Evolutionary conservation across 2,329 filamentous ascomycete species (phyloP).

Genomic region (Exophiala viscosa): DNA sequence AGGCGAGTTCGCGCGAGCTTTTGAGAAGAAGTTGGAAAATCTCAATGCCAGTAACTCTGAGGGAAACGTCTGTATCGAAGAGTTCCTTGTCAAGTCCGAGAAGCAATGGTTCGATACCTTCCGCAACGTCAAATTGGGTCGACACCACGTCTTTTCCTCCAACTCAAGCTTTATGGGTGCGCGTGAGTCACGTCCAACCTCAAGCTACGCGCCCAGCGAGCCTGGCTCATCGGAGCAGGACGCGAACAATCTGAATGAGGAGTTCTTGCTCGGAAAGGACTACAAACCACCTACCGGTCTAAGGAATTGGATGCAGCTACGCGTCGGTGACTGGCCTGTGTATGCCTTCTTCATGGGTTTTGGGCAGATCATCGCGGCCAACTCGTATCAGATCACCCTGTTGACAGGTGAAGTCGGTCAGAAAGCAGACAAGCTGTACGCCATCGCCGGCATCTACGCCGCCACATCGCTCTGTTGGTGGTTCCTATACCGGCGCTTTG

Average conservation of each 20-base stretch:
- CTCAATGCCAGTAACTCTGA: conserved; percentile 58
- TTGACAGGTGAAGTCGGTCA: conserved; percentile 61
- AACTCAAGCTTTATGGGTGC: conserved; percentile 34
- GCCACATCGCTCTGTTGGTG: conserved; percentile 60
- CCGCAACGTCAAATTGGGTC: conserved; percentile 57
- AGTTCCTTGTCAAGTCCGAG: conserved; percentile 62
- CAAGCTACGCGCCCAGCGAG: conserved; percentile 38
- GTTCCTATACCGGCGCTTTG: conserved; percentile 56
- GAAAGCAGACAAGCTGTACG: conserved; percentile 57
- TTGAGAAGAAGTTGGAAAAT: conserved; percentile 55
- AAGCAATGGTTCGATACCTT: conserved; percentile 64
- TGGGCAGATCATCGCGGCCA: conserved; percentile 62
- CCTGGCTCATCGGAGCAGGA: conserved; percentile 26
- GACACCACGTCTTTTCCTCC: conserved; percentile 40
- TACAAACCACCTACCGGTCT: conserved; percentile 57
- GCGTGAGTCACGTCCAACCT: conserved; percentile 31
- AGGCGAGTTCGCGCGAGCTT: conserved; percentile 58
- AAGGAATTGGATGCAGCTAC: conserved; percentile 53
- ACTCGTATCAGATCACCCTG: conserved; percentile 66
- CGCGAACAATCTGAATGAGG: conserved; percentile 38
- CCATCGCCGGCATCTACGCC: conserved; percentile 58
- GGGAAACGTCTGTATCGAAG: conserved; percentile 60
- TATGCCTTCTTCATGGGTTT: conserved; percentile 61
- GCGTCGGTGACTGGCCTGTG: conserved; percentile 61
- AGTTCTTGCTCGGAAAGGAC: conserved; percentile 55